Conservation (phyloP, 2,329 filamentous ascomycete genomes). For the Canariomyces notabilis region DNA sequence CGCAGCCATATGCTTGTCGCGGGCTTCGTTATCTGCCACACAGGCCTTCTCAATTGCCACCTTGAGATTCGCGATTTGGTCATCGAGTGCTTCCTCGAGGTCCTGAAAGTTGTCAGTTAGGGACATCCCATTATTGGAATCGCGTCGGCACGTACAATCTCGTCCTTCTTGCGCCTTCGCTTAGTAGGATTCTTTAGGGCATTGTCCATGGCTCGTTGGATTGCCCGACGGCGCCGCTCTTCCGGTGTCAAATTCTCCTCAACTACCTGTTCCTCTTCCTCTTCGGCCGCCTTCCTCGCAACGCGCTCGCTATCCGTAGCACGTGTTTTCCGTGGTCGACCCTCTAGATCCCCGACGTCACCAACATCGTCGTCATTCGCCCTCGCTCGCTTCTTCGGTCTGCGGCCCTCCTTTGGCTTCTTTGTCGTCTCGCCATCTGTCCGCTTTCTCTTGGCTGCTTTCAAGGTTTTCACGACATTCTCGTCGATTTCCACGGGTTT, state of each 20-base stretch:
- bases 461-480: conserved; percentile 57
- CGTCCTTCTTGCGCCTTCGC: conserved; percentile 74
- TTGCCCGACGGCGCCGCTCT: conserved; percentile 74
- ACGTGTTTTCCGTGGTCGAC: conserved; percentile 29
- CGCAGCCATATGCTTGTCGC: conserved; percentile 73
- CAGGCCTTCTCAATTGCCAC: conserved; percentile 87
- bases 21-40: conserved; percentile 75
- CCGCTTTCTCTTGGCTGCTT: conserved; percentile 62
- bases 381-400: conserved; percentile 58
- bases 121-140: neutral
- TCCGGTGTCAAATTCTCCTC: conserved; percentile 79
- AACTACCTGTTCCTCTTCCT: conserved; percentile 59
- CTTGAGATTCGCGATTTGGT: conserved; percentile 82
- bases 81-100: conserved; percentile 83
- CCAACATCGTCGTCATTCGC: conserved; percentile 50
- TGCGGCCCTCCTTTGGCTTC: conserved; percentile 69
- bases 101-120: conserved; percentile 53
- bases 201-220: conserved; percentile 83
- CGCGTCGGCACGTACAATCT: conserved; percentile 59
- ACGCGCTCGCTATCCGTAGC: conserved; percentile 40
- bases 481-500: conserved; percentile 64
- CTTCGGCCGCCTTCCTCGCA: conserved; percentile 37
- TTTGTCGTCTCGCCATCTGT: conserved; percentile 58
- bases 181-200: conserved; percentile 77
- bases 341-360: conserved; percentile 38